These are phyloP conservation scores for Anacardium occidentale DNA, from an alignment of 345 rosid genomes.

Conservation along the genomic window DNA sequence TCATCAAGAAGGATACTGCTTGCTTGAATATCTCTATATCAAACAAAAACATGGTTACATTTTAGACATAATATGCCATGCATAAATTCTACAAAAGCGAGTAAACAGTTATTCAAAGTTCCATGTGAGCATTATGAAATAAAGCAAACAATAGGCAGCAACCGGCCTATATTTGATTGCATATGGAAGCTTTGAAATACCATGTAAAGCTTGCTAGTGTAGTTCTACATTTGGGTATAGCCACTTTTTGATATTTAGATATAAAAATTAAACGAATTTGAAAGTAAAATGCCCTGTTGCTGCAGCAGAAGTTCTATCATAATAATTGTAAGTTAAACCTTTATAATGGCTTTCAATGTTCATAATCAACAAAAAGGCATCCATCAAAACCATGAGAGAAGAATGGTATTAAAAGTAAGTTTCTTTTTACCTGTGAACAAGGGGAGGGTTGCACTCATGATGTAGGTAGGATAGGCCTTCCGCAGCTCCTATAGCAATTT, in stretches of 20 bases:
- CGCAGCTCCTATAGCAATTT: constrained; percentile 85
- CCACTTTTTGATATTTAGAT: neutral
- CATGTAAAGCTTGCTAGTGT: neutral
- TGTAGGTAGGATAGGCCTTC: constrained; percentile 83
- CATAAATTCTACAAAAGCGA: neutral
- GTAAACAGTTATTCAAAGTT: constrained; percentile 1
- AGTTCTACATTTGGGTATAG: neutral
- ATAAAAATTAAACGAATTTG: neutral
- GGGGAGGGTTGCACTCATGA: constrained; percentile 84
- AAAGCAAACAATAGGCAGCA: neutral
- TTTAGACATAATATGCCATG: constrained; percentile 1
- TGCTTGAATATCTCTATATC: constrained; percentile 83
- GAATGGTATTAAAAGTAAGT: constrained; percentile 10
- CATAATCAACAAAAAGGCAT: neutral
- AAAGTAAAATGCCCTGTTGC: neutral
- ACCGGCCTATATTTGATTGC: neutral
- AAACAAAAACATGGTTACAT: constrained; percentile 20
- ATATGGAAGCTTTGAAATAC: neutral
- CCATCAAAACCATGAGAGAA: constrained; percentile 13
- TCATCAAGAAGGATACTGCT: constrained; percentile 94
- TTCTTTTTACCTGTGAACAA: constrained; percentile 76
- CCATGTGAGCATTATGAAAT: neutral
- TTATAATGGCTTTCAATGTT: neutral
- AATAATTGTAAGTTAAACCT: neutral
- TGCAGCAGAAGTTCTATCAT: neutral